These are phyloP conservation scores for Mimosa pudica DNA, from an alignment of 306 rosid species.

Conservation along the genomic window DNA sequence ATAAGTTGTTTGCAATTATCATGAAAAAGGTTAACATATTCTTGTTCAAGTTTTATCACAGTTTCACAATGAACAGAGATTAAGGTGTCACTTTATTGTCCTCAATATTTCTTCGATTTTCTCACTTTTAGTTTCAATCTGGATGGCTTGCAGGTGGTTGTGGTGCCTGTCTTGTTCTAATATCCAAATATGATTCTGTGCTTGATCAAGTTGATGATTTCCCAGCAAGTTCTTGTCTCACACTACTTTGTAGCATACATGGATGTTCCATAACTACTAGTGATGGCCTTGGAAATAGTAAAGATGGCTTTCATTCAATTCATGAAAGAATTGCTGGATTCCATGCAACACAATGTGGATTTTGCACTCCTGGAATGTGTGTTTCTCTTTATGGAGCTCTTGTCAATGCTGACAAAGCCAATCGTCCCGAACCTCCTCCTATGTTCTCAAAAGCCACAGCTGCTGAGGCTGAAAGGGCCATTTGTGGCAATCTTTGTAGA, in stretches of 20 bases:
- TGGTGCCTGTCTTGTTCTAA: constrained; percentile 83
- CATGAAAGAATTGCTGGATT: constrained; percentile 81
- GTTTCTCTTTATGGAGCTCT: constrained; percentile 75
- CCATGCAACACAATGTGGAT: constrained; percentile 92
- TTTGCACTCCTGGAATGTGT: constrained; percentile 91
- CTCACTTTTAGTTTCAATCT: constrained; percentile 4
- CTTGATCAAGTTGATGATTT: constrained; percentile 61
- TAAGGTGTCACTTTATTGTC: too few species aligned
- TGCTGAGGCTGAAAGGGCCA: constrained; percentile 70
- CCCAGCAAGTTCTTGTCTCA: constrained; percentile 78
- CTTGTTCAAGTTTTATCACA: too few species aligned
- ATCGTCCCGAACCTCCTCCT: constrained; percentile 49
- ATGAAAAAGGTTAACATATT: too few species aligned
- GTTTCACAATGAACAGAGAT: too few species aligned
- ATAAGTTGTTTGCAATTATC: too few species aligned
- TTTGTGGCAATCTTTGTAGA: constrained; percentile 86
- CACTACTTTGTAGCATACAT: constrained; percentile 68
- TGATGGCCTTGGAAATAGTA: constrained; percentile 82
- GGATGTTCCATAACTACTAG: constrained; percentile 76
- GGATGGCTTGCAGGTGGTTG: constrained; percentile 73
- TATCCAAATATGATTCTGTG: constrained; percentile 72
- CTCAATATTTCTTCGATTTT: not conserved
- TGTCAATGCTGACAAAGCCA: constrained; percentile 62
- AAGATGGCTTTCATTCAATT: constrained; percentile 81
- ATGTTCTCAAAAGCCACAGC: constrained; percentile 74